phyloP scores from a whole-genome alignment of 2,329 filamentous ascomycete species.

The Diaporthe sp. region DNA sequence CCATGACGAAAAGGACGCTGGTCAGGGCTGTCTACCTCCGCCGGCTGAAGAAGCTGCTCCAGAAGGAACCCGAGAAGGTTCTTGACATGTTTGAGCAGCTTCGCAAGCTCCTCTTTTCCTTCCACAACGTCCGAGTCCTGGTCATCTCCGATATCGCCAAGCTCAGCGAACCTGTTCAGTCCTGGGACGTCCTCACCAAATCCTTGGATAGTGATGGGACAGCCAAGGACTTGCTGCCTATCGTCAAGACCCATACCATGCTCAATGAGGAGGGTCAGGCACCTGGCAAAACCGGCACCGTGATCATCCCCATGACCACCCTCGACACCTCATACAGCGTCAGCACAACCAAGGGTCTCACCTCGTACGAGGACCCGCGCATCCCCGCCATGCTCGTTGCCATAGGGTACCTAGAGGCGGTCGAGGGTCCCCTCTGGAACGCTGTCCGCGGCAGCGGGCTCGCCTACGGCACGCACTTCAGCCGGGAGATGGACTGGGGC shows the following conservation, averaged over 20 bases:
- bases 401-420: conserved; percentile 89
- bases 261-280: conserved; percentile 80
- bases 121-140: conserved; percentile 87
- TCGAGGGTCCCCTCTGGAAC: conserved; percentile 95
- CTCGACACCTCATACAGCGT: conserved; percentile 93
- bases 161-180: conserved; percentile 79
- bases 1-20: conserved; percentile 83
- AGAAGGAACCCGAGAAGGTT: conserved; percentile 80
- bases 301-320: conserved; percentile 89
- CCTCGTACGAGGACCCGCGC: conserved; percentile 80
- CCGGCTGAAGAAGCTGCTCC: conserved; percentile 83
- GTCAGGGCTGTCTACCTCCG: conserved; percentile 91
- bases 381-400: conserved; percentile 90
- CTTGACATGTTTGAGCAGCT: conserved; percentile 83
- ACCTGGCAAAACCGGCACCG: conserved; percentile 79
- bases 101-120: conserved; percentile 80
- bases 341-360: conserved; percentile 79
- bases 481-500: conserved; percentile 82
- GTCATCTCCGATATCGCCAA: conserved; percentile 85
- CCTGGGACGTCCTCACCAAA: conserved; percentile 78
- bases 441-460: conserved; percentile 93
- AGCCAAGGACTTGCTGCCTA: conserved; percentile 71
- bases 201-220: conserved; percentile 56
- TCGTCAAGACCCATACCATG: conserved; percentile 77
- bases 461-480: conserved; percentile 89